Percentiles rank a stretch among this genome's conserved stretches.
These are phyloP conservation scores for Sparassis latifolia DNA, from an alignment of 1,284 basidiomycete genomes.

Conservation along the genomic window DNA sequence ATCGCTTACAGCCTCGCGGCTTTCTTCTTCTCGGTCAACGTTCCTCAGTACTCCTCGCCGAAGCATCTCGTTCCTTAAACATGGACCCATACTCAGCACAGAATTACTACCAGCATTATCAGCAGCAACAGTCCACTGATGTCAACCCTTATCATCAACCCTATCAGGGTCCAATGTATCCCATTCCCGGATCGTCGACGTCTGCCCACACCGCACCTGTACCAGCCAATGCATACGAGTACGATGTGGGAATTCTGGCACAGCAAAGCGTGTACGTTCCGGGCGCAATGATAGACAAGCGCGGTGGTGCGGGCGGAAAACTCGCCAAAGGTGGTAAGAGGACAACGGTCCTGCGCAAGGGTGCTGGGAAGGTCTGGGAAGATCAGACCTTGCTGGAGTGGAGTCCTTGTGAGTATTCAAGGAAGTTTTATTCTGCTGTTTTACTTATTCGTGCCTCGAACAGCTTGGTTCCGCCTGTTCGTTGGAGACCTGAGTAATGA, in stretches of 20 bases:
- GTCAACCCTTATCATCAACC: slow-evolving; percentile 74
- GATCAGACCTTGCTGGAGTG: slow-evolving; percentile 96
- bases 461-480: slow-evolving; percentile 96
- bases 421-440: slow-evolving; percentile 2
- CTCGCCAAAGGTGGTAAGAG: slow-evolving; percentile 87
- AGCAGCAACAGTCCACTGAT: slow-evolving; percentile 46
- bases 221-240: slow-evolving; percentile 84
- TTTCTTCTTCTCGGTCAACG: not conserved
- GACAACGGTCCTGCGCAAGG: slow-evolving; percentile 91
- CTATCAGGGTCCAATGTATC: slow-evolving; percentile 68
- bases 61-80: slow-evolving; percentile 15
- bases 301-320: slow-evolving; percentile 78
- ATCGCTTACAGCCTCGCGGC: not conserved
- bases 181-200: slow-evolving; percentile 50
- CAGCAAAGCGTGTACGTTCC: slow-evolving; percentile 87
- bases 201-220: slow-evolving; percentile 73
- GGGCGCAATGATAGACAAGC: slow-evolving; percentile 81
- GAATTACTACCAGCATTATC: slow-evolving; percentile 39
- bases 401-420: slow-evolving; percentile 78
- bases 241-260: slow-evolving; percentile 80
- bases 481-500: slow-evolving; percentile 98
- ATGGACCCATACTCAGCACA: slow-evolving; percentile 42
- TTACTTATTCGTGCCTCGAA: slow-evolving; percentile 8
- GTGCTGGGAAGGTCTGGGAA: slow-evolving; percentile 95
- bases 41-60: not conserved